Conservation (phyloP, 768 basidiomycete genomes). For the Tylopilus rubrobrunneus region DNA sequence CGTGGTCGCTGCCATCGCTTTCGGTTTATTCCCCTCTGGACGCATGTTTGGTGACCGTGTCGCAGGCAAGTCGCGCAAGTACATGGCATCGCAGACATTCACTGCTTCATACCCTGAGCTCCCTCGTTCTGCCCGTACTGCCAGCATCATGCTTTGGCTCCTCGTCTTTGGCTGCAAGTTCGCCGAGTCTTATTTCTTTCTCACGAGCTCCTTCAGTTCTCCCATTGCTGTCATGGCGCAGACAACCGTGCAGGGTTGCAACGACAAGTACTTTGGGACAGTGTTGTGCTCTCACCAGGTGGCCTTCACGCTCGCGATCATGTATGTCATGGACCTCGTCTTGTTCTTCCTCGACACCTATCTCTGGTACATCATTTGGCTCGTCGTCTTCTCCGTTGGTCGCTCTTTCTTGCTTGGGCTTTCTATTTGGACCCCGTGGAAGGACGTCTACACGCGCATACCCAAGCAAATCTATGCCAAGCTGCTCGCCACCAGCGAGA, state of each 20-base stretch:
- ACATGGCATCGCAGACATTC: slow-evolving; percentile 98
- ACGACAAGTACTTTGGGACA: slow-evolving; percentile 76
- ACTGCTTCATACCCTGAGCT: slow-evolving; percentile 94
- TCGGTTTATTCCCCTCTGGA: slow-evolving; percentile 89
- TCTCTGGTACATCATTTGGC: slow-evolving; percentile 99
- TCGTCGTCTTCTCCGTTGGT: slow-evolving; percentile 88
- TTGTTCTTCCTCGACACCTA: slow-evolving; percentile 99
- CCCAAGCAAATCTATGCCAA: slow-evolving; percentile 99
- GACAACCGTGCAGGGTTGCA: slow-evolving; percentile 89
- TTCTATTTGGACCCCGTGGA: slow-evolving; percentile 99
- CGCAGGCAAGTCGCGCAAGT: slow-evolving; percentile 95
- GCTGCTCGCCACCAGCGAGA: slow-evolving; percentile 89
- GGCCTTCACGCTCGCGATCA: slow-evolving; percentile 91
- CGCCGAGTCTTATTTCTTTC: slow-evolving; percentile 95
- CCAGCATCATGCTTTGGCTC: slow-evolving; percentile 85
- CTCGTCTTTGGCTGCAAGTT: slow-evolving; percentile 97
- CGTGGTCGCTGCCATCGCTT: slow-evolving; percentile 74
- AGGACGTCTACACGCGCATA: slow-evolving; percentile 91
- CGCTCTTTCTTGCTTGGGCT: slow-evolving; percentile 90
- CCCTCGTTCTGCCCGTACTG: slow-evolving; percentile 64
- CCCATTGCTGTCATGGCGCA: slow-evolving; percentile 97
- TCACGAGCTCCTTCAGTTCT: slow-evolving; percentile 93
- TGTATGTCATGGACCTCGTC: slow-evolving; percentile 98
- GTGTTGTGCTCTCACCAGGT: slow-evolving; percentile 89
- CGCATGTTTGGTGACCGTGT: slow-evolving; percentile 99